Evolutionary conservation across 164 flowering plant genomes (phyloP).

Genomic region (Vitis labrusca): DNA sequence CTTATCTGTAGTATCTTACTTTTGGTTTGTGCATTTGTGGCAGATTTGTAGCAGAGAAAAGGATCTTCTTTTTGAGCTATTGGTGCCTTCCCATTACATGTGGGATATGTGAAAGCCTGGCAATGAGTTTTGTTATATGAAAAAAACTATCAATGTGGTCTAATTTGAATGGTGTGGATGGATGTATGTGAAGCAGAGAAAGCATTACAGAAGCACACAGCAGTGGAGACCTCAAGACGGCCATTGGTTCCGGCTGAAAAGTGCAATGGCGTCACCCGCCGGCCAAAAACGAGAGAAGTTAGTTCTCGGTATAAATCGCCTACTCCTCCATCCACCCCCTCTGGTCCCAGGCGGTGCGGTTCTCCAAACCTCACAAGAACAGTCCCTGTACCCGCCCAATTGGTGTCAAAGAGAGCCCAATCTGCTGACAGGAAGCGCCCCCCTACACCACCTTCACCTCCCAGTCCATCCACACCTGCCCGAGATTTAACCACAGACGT

Average conservation of each 20-base stretch:
- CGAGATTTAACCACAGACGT: slow-evolving; percentile 46
- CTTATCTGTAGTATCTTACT: slow-evolving; percentile 23
- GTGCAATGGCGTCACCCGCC: slow-evolving; percentile 35
- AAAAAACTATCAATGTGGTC: slow-evolving; percentile 53
- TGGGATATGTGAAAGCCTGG: slow-evolving; percentile 28
- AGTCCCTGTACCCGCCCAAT: slow-evolving; percentile 25
- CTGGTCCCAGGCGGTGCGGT: slow-evolving; percentile 50
- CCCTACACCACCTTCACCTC: slow-evolving; percentile 65
- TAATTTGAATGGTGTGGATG: slow-evolving; percentile 64
- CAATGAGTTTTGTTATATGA: slow-evolving; percentile 24
- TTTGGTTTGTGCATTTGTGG: slow-evolving; percentile 31
- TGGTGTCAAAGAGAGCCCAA: slow-evolving; percentile 56
- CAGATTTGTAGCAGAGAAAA: slow-evolving; percentile 54
- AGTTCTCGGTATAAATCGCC: slow-evolving; percentile 75
- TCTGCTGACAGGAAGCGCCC: slow-evolving; percentile 90
- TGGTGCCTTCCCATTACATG: slow-evolving; percentile 19
- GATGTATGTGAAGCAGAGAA: slow-evolving; percentile 61
- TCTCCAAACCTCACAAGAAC: slow-evolving; percentile 64
- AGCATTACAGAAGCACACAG: slow-evolving; percentile 38
- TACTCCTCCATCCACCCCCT: slow-evolving; percentile 34
- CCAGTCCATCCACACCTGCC: slow-evolving; percentile 63
- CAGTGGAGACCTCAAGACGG: slow-evolving; percentile 46
- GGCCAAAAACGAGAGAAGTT: slow-evolving; percentile 38
- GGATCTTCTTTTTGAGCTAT: slow-evolving; percentile 34
- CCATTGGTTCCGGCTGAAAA: slow-evolving; percentile 56